Conservation (phyloP, 805 yeast genomes). For the Candida tibetensis region DNA sequence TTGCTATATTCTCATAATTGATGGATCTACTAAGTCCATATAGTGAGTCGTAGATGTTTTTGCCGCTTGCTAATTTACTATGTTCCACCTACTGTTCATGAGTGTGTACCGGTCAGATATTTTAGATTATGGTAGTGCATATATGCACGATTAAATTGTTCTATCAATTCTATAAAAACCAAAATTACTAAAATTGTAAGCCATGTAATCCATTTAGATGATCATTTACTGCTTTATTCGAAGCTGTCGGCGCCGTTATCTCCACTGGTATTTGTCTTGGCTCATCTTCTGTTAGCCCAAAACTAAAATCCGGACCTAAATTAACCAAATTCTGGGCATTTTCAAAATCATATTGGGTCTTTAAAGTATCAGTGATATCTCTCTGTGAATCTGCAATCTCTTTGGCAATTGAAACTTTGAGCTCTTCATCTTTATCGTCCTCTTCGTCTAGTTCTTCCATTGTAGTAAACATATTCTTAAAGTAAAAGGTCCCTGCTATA, state of each 20-base stretch:
- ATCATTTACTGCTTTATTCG: too few relatives aligned
- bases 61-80: too few relatives aligned
- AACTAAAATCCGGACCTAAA: conserved; percentile 4
- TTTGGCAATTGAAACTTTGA: conserved; percentile 10
- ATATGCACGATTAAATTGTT: too few relatives aligned
- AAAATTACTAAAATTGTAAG: background rate
- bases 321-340: conserved; percentile 10
- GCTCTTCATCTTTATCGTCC: conserved; percentile 4
- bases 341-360: conserved; percentile 2
- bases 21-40: too few relatives aligned
- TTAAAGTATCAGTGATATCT: conserved; percentile 11
- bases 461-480: conserved; percentile 39
- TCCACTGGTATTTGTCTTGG: background rate
- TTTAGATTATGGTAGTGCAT: too few relatives aligned
- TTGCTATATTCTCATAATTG: background rate
- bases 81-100: too few relatives aligned
- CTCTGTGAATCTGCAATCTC: conserved; percentile 18
- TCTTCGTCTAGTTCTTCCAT: conserved; percentile 7
- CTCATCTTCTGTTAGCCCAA: conserved; percentile 6
- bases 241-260: background rate
- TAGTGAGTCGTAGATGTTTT: too few relatives aligned
- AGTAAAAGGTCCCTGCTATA: conserved; percentile 63
- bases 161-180: too few relatives aligned
- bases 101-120: too few relatives aligned
- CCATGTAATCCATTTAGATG: background rate